These are phyloP conservation scores for Exophiala aquamarina DNA, from an alignment of 2,329 filamentous ascomycete species.

Conservation along the genomic window DNA sequence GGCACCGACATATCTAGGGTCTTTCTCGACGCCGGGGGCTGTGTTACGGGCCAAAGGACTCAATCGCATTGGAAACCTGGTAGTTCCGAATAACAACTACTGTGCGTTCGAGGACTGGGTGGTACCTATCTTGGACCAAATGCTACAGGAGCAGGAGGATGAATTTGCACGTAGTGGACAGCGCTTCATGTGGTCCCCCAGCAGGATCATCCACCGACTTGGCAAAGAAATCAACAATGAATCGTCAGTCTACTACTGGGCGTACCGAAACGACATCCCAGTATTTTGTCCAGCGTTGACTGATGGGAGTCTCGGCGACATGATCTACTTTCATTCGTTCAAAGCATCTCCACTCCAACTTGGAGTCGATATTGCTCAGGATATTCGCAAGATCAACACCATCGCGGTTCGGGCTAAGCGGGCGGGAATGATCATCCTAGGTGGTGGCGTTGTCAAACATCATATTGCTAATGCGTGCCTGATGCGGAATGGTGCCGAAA, in stretches of 20 bases:
- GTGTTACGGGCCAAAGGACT: conserved; percentile 79
- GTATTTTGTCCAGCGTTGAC: conserved; percentile 96
- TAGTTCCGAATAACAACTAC: conserved; percentile 97
- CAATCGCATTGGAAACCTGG: conserved; percentile 92
- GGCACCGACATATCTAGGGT: conserved; percentile 86
- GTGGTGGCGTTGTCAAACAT: conserved; percentile 94
- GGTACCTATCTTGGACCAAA: conserved; percentile 87
- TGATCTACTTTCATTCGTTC: conserved; percentile 98
- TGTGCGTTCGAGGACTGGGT: conserved; percentile 98
- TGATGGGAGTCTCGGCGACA: conserved; percentile 92
- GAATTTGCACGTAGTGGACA: conserved; percentile 65
- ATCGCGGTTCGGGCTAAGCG: conserved; percentile 83
- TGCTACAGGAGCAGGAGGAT: conserved; percentile 91
- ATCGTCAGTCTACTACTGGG: conserved; percentile 93
- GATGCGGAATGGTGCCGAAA: conserved; percentile 97
- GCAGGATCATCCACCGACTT: conserved; percentile 83
- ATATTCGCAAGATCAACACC: conserved; percentile 90
- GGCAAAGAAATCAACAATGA: conserved; percentile 94
- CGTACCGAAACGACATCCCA: conserved; percentile 92
- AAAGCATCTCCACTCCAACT: conserved; percentile 79
- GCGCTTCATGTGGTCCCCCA: conserved; percentile 86
- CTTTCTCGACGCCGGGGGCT: conserved; percentile 75
- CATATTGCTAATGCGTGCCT: conserved; percentile 97
- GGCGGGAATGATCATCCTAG: conserved; percentile 92
- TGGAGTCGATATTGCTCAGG: conserved; percentile 86